These are phyloP conservation scores for Bacterosira constricta DNA, from an alignment of 108 stramenopile genomes.

Conservation along the genomic window DNA sequence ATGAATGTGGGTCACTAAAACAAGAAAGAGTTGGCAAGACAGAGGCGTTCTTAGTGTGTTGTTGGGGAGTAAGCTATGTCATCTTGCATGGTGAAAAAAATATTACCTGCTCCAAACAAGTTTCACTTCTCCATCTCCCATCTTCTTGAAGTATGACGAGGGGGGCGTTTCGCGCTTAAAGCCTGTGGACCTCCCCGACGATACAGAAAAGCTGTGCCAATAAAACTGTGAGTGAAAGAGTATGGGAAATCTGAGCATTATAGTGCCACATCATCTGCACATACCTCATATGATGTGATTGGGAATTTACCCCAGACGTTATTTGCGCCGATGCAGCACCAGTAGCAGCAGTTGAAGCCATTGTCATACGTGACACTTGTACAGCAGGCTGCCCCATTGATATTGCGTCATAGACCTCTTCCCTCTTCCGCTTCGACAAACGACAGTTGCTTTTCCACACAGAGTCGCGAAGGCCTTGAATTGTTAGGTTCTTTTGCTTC, in stretches of 20 bases:
- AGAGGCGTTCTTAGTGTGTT: no score
- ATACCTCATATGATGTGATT: conserved; percentile 44
- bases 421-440: conserved; percentile 52
- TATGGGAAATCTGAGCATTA: neutral
- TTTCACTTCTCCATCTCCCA: conserved; percentile 54
- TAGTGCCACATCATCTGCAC: neutral
- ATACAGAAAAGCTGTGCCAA: conserved; percentile 23
- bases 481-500: conserved; percentile 78
- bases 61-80: neutral
- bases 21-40: no score
- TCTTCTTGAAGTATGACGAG: conserved; percentile 70
- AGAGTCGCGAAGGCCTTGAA: conserved; percentile 82
- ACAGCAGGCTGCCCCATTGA: neutral
- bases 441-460: conserved; percentile 83
- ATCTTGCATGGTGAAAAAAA: no score
- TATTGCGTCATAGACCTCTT: conserved; percentile 27
- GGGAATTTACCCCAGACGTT: neutral
- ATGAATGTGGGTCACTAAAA: conserved; percentile 34
- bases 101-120: conserved; percentile 62
- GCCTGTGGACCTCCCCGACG: conserved; percentile 23
- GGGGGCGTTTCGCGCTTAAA: conserved; percentile 65
- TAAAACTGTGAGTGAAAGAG: neutral
- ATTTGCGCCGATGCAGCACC: neutral
- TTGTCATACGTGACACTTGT: conserved; percentile 3
- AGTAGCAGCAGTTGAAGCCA: neutral